Evolutionary conservation across 1,284 basidiomycete species (phyloP), one percentile per base, ranked within the genome.

Genomic region (Ustilago crameri): DNA sequence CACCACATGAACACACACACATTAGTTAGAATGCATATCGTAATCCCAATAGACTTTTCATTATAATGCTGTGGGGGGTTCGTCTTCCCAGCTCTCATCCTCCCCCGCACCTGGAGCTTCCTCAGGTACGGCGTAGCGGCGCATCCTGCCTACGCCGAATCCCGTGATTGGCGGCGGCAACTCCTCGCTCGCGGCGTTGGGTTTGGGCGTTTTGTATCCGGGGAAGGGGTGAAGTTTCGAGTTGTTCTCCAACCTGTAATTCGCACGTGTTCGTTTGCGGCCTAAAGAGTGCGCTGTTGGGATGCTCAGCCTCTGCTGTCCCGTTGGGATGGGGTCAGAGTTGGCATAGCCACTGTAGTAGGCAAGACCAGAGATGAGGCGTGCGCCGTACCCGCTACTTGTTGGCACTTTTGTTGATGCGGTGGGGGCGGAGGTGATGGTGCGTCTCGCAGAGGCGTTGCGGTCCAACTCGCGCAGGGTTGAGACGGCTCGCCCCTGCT

Each of bases 221-320:
- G 64, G 70, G 41, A 67, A 73, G 7, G 64, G 70, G 40, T 61
- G 70, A 14, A 73, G 44, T 23, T 73, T 73, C 7, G 56, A 34
- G 23, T 73, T 73, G 53, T 56, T 56, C 9, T 73, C 70, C 15
- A 67, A 26, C 42, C 35, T 51, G 32, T 73, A 73, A 17, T 73
- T 73, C 4, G 56, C 52, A 0, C 70, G 9, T 3, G 70, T 57
- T 12, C 46, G 22, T 3, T 40, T 38, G 3, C 69, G 54, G 2
- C 62, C 62, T 2, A 66, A 30, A 1, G 59, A 63, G 30, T 62
- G 55, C 4, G 46, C 35, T 2, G 58, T 35, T 0, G 68, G 61
- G 17, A 70, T 70, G 7, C 54, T 38, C 3, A 45, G 12, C 8
- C 48, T 23, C 22, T n/a, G n/a, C n/a, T n/a, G n/a, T n/a, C n/a